Conservation (phyloP, 2,329 filamentous ascomycete species). For the Dactylellina sp. region DNA sequence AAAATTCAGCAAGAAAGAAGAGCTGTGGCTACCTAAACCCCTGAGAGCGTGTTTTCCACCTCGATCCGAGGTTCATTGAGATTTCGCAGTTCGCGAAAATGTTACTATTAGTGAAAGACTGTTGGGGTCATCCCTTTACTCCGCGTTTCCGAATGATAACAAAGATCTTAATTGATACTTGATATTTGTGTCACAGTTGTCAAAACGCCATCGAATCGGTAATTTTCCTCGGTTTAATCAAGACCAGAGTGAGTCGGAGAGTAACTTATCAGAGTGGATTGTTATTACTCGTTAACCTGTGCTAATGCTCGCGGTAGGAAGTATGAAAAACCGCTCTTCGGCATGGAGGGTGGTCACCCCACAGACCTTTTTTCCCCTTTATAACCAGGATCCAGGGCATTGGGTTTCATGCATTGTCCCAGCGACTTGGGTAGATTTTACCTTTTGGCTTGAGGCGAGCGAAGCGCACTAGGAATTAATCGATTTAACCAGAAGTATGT, state of each 20-base stretch:
- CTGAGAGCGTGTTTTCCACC: background rate
- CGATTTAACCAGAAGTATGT: constrained; percentile 1
- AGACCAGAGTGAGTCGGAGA: background rate
- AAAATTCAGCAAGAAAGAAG: too few relatives aligned
- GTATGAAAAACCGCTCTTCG: background rate
- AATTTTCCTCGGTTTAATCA: constrained; percentile 15
- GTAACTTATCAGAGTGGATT: constrained; percentile 8
- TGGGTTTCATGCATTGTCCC: constrained; percentile 41
- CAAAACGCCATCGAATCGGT: constrained; percentile 34
- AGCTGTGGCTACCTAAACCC: background rate
- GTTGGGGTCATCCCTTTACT: background rate
- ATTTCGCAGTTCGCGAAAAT: background rate
- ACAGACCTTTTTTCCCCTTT: constrained; percentile 15
- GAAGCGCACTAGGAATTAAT: background rate
- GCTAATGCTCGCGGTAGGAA: background rate
- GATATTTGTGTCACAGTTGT: constrained; percentile 26
- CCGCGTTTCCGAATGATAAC: too few relatives aligned
- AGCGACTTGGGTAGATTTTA: constrained; percentile 36
- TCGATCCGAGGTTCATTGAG: background rate
- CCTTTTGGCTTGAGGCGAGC: background rate
- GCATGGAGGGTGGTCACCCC: constrained; percentile 16
- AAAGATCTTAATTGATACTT: background rate
- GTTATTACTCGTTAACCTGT: background rate
- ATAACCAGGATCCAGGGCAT: constrained; percentile 38
- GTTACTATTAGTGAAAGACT: background rate